Conservation (phyloP, 345 rosid species). For the Turnera subulata region DNA sequence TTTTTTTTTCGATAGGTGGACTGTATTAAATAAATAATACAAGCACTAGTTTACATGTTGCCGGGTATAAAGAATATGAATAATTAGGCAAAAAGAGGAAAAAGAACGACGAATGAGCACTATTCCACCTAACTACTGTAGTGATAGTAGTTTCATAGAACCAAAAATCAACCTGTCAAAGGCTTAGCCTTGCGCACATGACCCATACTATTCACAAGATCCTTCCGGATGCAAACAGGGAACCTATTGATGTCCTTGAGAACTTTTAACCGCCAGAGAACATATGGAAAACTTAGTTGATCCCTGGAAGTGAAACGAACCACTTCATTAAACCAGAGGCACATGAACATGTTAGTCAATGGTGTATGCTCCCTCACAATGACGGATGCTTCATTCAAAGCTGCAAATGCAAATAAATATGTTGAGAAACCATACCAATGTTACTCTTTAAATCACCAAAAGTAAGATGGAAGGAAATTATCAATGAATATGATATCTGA, state of each 20-base stretch:
- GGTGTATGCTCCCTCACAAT: slow-evolving; percentile 86
- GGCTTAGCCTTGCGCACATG: slow-evolving; percentile 90
- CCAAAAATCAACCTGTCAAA: slow-evolving; percentile 22
- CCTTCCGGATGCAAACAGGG: slow-evolving; percentile 89
- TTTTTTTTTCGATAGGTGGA: not conserved
- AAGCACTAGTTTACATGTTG: not conserved
- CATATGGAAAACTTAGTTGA: slow-evolving; percentile 90
- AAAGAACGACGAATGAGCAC: not conserved
- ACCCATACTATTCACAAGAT: slow-evolving; percentile 89
- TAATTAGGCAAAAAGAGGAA: not conserved
- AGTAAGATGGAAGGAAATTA: not conserved
- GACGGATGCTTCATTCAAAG: slow-evolving; percentile 82
- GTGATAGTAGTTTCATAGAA: not conserved
- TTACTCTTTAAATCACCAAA: not conserved
- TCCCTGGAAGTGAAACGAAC: slow-evolving; percentile 91
- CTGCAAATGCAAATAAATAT: slow-evolving; percentile 36
- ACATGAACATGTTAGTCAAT: slow-evolving; percentile 67
- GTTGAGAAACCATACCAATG: slow-evolving; percentile 3
- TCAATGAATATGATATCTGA: not conserved
- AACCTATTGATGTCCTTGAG: slow-evolving; percentile 67
- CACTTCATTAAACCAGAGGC: slow-evolving; percentile 98
- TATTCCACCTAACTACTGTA: not conserved
- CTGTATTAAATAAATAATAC: not conserved
- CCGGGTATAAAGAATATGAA: not conserved
- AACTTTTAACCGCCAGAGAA: slow-evolving; percentile 77